These are phyloP conservation scores for Ramaria sp. DNA, from an alignment of 768 basidiomycete species.

Conservation along the genomic window DNA sequence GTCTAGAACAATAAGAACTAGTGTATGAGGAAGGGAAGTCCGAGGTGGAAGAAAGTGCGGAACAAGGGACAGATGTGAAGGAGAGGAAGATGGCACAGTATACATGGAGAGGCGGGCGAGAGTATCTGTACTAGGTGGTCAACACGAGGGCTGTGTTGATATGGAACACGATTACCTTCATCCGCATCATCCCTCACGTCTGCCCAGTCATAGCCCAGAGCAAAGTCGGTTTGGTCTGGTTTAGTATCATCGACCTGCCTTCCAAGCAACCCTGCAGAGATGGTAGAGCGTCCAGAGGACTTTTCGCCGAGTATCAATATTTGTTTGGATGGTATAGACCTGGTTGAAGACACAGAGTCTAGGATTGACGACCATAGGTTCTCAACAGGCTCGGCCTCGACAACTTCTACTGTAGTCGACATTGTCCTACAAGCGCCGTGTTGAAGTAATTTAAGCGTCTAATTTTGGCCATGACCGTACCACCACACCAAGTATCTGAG, in stretches of 20 bases:
- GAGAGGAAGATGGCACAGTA: conserved; percentile 75
- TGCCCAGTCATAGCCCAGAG: conserved; percentile 86
- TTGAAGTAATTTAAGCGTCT: neutral
- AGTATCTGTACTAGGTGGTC: conserved; percentile 52
- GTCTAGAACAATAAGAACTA: conserved; percentile 80
- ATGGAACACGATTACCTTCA: conserved; percentile 49
- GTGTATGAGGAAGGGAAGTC: conserved; percentile 52
- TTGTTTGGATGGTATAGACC: conserved; percentile 80
- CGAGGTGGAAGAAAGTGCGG: conserved; percentile 74
- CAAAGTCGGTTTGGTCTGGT: conserved; percentile 65
- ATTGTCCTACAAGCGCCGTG: neutral
- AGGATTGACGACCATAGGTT: conserved; percentile 93
- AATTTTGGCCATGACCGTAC: conserved; percentile 23
- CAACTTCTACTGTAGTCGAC: conserved; percentile 3
- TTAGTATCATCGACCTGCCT: conserved; percentile 50
- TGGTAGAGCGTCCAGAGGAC: conserved; percentile 64
- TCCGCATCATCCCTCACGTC: conserved; percentile 89
- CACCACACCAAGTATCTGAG: conserved; percentile 57
- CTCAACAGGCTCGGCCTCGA: conserved; percentile 32
- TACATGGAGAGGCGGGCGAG: conserved; percentile 84
- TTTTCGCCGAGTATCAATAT: conserved; percentile 77
- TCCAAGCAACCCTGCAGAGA: conserved; percentile 63
- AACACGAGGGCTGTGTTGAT: neutral
- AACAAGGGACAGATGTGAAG: conserved; percentile 57
- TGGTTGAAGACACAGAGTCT: conserved; percentile 71